Evolutionary conservation across 2,329 filamentous ascomycete genomes (phyloP).

Genomic region (Aurifilum marmelostoma): DNA sequence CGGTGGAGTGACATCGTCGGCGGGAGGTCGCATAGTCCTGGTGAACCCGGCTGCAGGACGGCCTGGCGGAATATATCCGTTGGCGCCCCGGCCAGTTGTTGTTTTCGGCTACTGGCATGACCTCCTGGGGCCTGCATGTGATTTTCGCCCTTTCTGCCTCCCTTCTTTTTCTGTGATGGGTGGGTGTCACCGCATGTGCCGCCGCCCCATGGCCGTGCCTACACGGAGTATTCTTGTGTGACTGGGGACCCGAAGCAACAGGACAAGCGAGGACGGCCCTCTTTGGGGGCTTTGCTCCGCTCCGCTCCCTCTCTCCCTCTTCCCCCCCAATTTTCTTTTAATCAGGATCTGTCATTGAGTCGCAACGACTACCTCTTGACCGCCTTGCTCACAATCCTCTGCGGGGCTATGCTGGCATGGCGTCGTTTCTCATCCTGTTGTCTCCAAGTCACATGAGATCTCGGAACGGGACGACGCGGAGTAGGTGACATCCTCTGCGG

Average conservation of each 20-base stretch:
- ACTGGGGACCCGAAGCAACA: not conserved
- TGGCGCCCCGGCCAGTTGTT: not conserved
- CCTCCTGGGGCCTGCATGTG: not conserved
- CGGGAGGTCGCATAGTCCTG: conserved; percentile 5
- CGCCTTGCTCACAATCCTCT: not conserved
- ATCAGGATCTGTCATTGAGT: not conserved
- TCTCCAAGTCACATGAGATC: conserved; percentile 10
- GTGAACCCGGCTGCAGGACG: conserved; percentile 7
- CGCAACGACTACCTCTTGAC: not conserved
- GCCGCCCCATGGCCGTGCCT: not conserved
- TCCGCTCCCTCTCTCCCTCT: not conserved
- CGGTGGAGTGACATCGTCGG: conserved; percentile 7
- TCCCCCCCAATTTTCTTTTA: too few relatives aligned
- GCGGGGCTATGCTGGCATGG: not conserved
- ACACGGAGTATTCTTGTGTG: not conserved
- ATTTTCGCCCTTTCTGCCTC: conserved; percentile 2
- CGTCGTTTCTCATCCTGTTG: not conserved
- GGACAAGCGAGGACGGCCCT: not conserved
- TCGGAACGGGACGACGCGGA: conserved; percentile 16
- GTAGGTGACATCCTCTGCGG: conserved; percentile 14
- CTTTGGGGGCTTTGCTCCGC: not conserved
- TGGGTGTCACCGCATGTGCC: conserved; percentile 14
- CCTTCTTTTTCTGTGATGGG: not conserved
- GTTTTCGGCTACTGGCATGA: not conserved
- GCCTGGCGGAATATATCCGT: conserved; percentile 6